Evolutionary conservation across 176 grass and related monocot species (phyloP).

Genomic region (Rhynchospora pubera): DNA sequence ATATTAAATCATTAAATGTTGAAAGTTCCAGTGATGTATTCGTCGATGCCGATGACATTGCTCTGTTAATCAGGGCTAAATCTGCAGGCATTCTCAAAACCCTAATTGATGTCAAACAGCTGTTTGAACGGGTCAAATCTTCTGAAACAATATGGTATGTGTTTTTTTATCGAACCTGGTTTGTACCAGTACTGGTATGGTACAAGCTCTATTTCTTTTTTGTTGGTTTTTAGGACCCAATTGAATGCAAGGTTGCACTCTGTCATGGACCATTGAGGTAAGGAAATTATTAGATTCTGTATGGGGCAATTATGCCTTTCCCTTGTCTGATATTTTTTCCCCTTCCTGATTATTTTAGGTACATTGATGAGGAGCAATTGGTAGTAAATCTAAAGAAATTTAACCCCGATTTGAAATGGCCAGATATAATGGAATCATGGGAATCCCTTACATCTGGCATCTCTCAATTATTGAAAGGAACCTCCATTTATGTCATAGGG

Average conservation of each 20-base stretch:
- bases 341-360: conserved; percentile 32
- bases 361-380: conserved; percentile 87
- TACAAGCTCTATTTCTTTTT: background rate
- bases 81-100: conserved; percentile 59
- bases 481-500: conserved; percentile 69
- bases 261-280: background rate
- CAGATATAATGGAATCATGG: conserved; percentile 88
- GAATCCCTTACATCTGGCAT: conserved; percentile 72
- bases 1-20: conserved; percentile 60
- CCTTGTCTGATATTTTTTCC: background rate
- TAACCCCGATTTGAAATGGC: conserved; percentile 76
- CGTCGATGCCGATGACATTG: conserved; percentile 67
- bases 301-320: background rate
- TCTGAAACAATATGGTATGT: conserved; percentile 88
- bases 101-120: conserved; percentile 51
- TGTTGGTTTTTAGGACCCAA: background rate
- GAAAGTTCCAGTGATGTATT: conserved; percentile 69
- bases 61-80: conserved; percentile 77
- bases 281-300: background rate
- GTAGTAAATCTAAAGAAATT: conserved; percentile 86
- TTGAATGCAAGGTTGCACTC: background rate
- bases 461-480: conserved; percentile 67
- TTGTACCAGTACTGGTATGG: background rate
- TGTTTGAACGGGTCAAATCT: conserved; percentile 83
- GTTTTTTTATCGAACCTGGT: background rate